phyloP scores from a whole-genome alignment of 106 monocot genomes.

The Narthecium ossifragum region DNA sequence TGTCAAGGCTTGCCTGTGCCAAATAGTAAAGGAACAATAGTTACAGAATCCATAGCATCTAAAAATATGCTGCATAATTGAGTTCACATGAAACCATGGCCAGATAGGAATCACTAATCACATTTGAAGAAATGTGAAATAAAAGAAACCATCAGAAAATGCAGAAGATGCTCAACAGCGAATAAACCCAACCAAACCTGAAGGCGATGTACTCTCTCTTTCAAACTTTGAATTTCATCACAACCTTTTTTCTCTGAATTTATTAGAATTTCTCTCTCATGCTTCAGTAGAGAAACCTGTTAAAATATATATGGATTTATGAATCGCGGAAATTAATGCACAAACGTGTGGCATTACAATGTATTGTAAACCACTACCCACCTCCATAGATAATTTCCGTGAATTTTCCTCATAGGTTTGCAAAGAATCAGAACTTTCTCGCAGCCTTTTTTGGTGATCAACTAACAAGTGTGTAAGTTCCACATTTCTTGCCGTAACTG shows the following conservation, averaged over 20 bases:
- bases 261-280: constrained; percentile 66
- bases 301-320: neutral
- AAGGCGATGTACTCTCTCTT: constrained; percentile 71
- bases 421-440: constrained; percentile 63
- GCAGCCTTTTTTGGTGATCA: constrained; percentile 73
- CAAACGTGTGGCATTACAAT: too few species aligned
- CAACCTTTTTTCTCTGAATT: constrained; percentile 74
- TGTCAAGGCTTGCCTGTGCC: constrained; percentile 74
- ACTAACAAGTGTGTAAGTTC: constrained; percentile 67
- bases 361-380: constrained; percentile 11
- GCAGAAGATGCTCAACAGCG: neutral
- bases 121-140: too few species aligned
- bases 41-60: too few species aligned
- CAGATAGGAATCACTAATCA: too few species aligned
- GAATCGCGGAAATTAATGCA: too few species aligned
- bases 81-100: too few species aligned
- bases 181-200: constrained; percentile 35
- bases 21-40: constrained; percentile 3
- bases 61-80: too few species aligned
- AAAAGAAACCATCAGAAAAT: neutral
- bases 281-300: constrained; percentile 81
- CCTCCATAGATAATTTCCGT: constrained; percentile 82
- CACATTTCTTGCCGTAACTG: constrained; percentile 63
- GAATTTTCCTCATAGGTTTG: constrained; percentile 58
- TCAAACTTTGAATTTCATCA: constrained; percentile 66